Conservation (phyloP, 331 rosid species). For the Arachis monticola region DNA sequence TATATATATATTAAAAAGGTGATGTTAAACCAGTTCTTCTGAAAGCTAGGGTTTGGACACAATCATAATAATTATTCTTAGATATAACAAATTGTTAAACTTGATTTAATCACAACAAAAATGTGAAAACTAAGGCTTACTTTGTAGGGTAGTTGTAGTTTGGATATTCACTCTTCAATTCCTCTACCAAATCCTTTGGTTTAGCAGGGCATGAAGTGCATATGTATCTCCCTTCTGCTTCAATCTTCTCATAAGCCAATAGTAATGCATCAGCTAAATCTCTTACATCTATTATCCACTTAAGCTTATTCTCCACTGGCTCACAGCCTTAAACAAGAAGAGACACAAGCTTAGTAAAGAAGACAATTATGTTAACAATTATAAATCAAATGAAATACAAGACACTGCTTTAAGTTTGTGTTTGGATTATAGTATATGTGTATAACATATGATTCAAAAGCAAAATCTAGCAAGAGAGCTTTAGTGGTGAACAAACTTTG, state of each 20-base stretch:
- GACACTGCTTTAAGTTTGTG: neutral
- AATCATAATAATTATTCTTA: no score
- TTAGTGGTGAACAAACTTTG: neutral
- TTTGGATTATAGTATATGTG: no score
- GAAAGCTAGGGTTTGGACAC: no score
- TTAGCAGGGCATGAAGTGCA: constrained; percentile 48
- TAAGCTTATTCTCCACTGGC: constrained; percentile 52
- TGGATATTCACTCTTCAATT: constrained; percentile 60
- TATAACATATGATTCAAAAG: neutral
- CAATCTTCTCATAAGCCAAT: constrained; percentile 59
- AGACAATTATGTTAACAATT: neutral
- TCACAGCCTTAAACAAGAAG: constrained; percentile 48
- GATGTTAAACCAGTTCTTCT: no score
- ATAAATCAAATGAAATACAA: neutral
- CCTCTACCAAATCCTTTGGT: constrained; percentile 54
- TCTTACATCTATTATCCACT: constrained; percentile 58
- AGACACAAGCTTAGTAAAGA: neutral
- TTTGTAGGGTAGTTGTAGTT: constrained; percentile 59
- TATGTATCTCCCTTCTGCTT: constrained; percentile 73
- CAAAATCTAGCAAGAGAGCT: neutral
- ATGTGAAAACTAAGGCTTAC: constrained; percentile 48
- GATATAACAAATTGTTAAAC: no score
- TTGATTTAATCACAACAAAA: neutral
- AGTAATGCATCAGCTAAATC: constrained; percentile 62
- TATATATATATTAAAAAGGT: no score